Percentiles rank a stretch among this genome's conserved stretches.
These are phyloP conservation scores for Macrocybe gigantea DNA, from an alignment of 768 basidiomycete species.

Conservation along the genomic window DNA sequence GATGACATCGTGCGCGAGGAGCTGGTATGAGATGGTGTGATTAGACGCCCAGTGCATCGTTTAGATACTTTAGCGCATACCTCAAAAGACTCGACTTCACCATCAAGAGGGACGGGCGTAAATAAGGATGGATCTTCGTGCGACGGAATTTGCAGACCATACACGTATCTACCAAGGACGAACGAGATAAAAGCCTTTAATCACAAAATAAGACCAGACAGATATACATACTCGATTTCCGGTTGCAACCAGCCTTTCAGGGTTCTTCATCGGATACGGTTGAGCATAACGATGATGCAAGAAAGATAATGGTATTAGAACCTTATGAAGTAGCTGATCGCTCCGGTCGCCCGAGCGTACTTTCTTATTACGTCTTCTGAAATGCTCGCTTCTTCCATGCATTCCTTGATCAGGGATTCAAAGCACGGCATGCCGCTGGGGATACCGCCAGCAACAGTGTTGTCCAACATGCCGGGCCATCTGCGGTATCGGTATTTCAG, in stretches of 20 bases:
- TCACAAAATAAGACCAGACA: not conserved
- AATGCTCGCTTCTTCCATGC: slow-evolving; percentile 89
- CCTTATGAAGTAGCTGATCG: slow-evolving; percentile 80
- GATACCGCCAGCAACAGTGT: slow-evolving; percentile 90
- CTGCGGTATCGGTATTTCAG: slow-evolving; percentile 25
- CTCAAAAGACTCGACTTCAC: slow-evolving; percentile 92
- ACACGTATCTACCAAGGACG: slow-evolving; percentile 57
- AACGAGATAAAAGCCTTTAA: not conserved
- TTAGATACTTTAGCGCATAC: slow-evolving; percentile 30
- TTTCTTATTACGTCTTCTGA: slow-evolving; percentile 55
- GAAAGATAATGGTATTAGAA: slow-evolving; percentile 15
- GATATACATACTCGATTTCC: slow-evolving; percentile 64
- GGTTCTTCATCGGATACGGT: slow-evolving; percentile 31
- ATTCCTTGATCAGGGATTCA: slow-evolving; percentile 83
- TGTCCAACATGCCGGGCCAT: slow-evolving; percentile 86
- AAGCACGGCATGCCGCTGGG: slow-evolving; percentile 69
- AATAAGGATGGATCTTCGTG: slow-evolving; percentile 41
- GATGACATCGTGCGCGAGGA: slow-evolving; percentile 60
- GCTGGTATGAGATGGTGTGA: slow-evolving; percentile 31
- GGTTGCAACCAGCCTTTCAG: slow-evolving; percentile 77
- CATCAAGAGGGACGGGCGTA: slow-evolving; percentile 73
- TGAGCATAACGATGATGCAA: not conserved
- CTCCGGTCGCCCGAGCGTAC: slow-evolving; percentile 57
- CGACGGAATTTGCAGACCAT: slow-evolving; percentile 71
- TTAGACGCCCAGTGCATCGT: not conserved